Percentiles rank a stretch among this genome's conserved stretches.
Conservation (phyloP, 768 basidiomycete species). For the Coprinopsis marcescibilis region DNA sequence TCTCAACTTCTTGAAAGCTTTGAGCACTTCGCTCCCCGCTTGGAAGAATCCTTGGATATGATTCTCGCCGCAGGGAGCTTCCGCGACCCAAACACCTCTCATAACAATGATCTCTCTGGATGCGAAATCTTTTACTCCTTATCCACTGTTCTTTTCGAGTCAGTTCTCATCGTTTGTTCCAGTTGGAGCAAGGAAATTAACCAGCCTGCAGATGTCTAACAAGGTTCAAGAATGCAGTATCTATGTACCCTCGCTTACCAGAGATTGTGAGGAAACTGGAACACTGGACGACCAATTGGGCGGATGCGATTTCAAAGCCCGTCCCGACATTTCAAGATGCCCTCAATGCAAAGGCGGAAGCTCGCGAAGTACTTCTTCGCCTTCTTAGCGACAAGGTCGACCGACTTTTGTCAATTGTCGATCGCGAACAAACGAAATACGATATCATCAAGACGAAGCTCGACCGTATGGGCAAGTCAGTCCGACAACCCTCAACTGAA, state of each 20-base stretch:
- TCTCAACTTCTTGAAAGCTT: constrained; percentile 40
- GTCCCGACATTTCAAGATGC: constrained; percentile 43
- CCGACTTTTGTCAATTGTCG: constrained; percentile 39
- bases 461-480: constrained; percentile 1
- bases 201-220: constrained; percentile 37
- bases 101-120: constrained; percentile 24
- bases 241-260: constrained; percentile 38
- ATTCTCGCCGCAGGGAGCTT: constrained; percentile 32
- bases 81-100: constrained; percentile 19
- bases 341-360: constrained; percentile 22
- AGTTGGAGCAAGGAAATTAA: constrained; percentile 3
- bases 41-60: constrained; percentile 35
- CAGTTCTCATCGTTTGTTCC: constrained; percentile 15
- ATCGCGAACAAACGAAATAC: constrained; percentile 40
- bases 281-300: constrained; percentile 46
- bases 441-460: constrained; percentile 18
- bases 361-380: constrained; percentile 32
- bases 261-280: constrained; percentile 36
- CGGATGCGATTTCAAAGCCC: constrained; percentile 26
- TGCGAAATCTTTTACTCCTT: constrained; percentile 41
- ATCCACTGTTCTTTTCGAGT: constrained; percentile 48
- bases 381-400: constrained; percentile 30
- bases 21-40: constrained; percentile 30
- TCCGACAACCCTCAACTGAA: constrained; percentile 13
- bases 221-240: constrained; percentile 53